phyloP scores from a whole-genome alignment of 345 rosid species.

The Pistacia vera region DNA sequence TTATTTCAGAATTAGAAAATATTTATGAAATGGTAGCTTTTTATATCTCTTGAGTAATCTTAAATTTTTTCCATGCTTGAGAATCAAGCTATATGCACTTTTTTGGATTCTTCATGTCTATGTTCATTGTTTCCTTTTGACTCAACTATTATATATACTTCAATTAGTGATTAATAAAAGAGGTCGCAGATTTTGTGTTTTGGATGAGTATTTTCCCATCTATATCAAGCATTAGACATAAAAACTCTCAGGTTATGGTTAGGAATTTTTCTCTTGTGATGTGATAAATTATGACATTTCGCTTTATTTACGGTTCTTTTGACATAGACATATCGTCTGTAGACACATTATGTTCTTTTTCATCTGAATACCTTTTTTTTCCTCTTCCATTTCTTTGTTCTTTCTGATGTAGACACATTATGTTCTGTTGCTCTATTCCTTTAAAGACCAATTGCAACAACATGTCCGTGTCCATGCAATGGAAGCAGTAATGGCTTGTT shows the following conservation, averaged over 20 bases:
- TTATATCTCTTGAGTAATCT: neutral
- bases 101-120: neutral
- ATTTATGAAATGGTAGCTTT: neutral
- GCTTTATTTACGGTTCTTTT: neutral
- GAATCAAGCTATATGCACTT: no score
- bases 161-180: no score
- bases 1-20: neutral
- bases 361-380: neutral
- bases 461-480: constrained; percentile 89
- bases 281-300: neutral
- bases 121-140: neutral
- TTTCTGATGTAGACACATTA: constrained; percentile 68
- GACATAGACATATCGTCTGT: neutral
- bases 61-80: neutral
- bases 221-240: no score
- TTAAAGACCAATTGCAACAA: constrained; percentile 85
- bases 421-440: constrained; percentile 67
- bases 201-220: neutral
- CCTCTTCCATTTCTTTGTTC: constrained; percentile 10
- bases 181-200: neutral
- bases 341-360: neutral
- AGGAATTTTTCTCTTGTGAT: no score
- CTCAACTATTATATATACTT: no score
- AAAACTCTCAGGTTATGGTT: no score
- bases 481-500: constrained; percentile 90